Percentiles rank a stretch among this genome's conserved stretches.
Evolutionary conservation across 768 basidiomycete species (phyloP).

Genomic region (Leccinum longicurvipes): DNA sequence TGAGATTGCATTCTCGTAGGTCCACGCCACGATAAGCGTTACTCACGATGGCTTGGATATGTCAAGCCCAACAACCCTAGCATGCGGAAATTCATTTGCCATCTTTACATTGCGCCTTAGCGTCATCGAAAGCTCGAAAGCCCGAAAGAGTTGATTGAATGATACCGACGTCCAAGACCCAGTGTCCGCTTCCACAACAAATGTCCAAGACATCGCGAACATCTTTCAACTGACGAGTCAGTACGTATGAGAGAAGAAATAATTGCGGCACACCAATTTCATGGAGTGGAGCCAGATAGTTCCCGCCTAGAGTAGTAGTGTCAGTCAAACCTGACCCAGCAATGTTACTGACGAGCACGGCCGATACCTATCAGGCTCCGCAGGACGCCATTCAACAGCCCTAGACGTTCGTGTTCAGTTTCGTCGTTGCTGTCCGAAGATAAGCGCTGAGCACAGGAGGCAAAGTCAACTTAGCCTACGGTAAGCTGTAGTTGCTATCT

Average conservation of each 20-base stretch:
- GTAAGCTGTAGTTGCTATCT: conserved; percentile 1
- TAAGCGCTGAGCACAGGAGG: neutral
- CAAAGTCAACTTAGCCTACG: neutral
- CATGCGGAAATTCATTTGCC: conserved; percentile 1
- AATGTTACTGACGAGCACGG: neutral
- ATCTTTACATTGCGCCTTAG: neutral
- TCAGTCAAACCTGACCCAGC: too few species aligned
- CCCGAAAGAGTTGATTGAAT: neutral
- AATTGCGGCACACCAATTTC: neutral
- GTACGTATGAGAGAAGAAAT: neutral
- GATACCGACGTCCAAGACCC: conserved; percentile 3
- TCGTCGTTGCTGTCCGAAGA: neutral
- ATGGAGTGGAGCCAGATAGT: neutral
- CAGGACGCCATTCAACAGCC: neutral
- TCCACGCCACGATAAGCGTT: neutral
- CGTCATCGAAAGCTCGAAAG: neutral
- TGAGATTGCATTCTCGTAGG: neutral
- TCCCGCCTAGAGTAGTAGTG: neutral
- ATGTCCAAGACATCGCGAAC: conserved; percentile 2
- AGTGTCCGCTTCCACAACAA: conserved; percentile 8
- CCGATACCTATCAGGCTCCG: neutral
- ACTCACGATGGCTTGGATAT: conserved; percentile 4
- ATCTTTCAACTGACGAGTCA: neutral
- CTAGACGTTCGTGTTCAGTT: neutral
- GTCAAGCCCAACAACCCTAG: neutral